Percentiles rank a stretch among this genome's conserved stretches.
These are phyloP conservation scores for Ceratobasidium sp. DNA, from an alignment of 1,284 basidiomycete species.

Conservation along the genomic window DNA sequence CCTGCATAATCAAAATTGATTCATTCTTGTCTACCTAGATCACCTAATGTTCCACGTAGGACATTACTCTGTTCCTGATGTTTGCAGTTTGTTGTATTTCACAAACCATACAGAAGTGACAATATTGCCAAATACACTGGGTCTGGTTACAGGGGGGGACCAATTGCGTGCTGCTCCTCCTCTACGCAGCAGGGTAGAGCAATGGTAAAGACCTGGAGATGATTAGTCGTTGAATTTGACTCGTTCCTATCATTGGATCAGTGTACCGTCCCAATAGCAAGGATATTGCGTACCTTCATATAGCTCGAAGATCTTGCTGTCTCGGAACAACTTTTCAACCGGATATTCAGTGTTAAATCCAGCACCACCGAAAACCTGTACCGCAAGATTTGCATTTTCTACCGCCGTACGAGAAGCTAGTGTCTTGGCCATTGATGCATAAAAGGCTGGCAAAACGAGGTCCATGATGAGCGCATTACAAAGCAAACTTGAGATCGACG, in stretches of 20 bases:
- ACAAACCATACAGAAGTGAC: neutral
- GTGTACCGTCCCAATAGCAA: neutral
- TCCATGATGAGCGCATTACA: conserved; percentile 21
- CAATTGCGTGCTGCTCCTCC: no score
- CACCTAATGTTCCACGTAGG: no score
- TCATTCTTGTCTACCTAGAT: no score
- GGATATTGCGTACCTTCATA: conserved; percentile 48
- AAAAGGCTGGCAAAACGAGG: conserved; percentile 49
- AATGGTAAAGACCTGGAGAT: conserved; percentile 50
- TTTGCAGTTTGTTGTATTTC: neutral
- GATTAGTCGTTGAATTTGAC: conserved; percentile 53
- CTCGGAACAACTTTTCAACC: conserved; percentile 59
- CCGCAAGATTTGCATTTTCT: conserved; percentile 55
- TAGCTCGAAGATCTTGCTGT: conserved; percentile 55
- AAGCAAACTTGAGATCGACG: no score
- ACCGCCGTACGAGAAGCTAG: conserved; percentile 54
- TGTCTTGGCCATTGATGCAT: conserved; percentile 60
- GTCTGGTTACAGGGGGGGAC: neutral
- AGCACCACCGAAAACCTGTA: conserved; percentile 55
- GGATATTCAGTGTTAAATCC: conserved; percentile 61
- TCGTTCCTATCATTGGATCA: conserved; percentile 45
- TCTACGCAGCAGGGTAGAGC: conserved; percentile 46
- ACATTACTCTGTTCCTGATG: no score
- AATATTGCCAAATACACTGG: neutral
- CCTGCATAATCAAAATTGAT: no score